Evolutionary conservation across 2,329 filamentous ascomycete species (phyloP), one percentile per base, ranked within the genome.

Genomic region (Xylariales sp.): DNA sequence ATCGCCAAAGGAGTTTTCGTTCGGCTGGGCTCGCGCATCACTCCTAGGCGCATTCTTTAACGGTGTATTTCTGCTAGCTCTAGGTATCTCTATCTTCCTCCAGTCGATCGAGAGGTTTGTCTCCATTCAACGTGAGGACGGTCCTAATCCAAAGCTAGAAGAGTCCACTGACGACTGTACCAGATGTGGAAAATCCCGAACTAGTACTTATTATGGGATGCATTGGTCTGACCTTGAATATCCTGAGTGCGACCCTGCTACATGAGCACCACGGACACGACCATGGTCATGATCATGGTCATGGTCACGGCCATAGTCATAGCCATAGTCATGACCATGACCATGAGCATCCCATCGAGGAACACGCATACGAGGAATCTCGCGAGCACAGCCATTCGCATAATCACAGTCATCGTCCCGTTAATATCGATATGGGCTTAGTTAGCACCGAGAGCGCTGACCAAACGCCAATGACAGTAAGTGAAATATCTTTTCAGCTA

Each of bases 1-100:
- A 4, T 74, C 74, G 1, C 82, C 82, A 1, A 68, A 74, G 46
- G 69, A 68, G 8, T 68, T 86, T 12, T 78, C 84, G 0, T 89
- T 86, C 50, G 85, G 85, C n/a, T 89, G 84, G 84, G 81, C 86
- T 43, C 74, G 86, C 22, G 83, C 84, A 12, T 75, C 78, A n/a
- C 60, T 88, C 1, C 68, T 90, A 0, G 85, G 85, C 4, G 83
- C 84, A 16, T 90, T 90, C 60, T 90, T 89, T 71, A 90, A 90
- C 53, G 85, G 85, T 11, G 80, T 82, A 1, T 86, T 90, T 44
- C 70, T 90, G 1, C 61, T 88, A 12, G 84, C 82, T 1, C 65
- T 90, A 2, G 83, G 83, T 1, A 61, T 88, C 25, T 87, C 82
- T 58, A 86, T 89, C 37, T 73, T 84, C 24, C 64, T 89, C 3